phyloP scores from a whole-genome alignment of 768 basidiomycete genomes.

The Saitozyma podzolica region DNA sequence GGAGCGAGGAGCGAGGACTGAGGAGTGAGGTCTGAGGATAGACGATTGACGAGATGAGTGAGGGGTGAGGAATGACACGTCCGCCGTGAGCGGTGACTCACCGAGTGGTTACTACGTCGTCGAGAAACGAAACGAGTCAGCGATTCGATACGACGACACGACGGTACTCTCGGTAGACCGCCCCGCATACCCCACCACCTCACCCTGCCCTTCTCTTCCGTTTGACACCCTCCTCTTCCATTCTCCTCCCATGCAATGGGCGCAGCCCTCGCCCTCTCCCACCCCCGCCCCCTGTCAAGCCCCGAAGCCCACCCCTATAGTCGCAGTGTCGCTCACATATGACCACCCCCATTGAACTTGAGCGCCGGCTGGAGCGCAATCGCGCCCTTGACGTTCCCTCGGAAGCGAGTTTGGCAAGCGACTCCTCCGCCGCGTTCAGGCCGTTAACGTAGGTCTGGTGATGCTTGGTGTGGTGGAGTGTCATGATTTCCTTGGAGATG shows the following conservation, averaged over 20 bases:
- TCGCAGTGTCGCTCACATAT: slow-evolving; percentile 33
- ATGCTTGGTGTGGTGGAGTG: slow-evolving; percentile 90
- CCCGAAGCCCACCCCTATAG: background rate
- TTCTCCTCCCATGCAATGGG: too few relatives aligned
- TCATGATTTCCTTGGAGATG: slow-evolving; percentile 90
- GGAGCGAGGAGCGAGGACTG: too few relatives aligned
- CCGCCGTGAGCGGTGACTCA: slow-evolving; percentile 9
- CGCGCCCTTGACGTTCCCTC: slow-evolving; percentile 67
- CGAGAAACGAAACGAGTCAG: background rate
- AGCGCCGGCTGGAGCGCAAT: slow-evolving; percentile 87
- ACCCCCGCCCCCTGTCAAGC: background rate
- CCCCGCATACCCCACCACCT: too few relatives aligned
- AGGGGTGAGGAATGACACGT: too few relatives aligned
- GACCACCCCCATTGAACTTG: slow-evolving; percentile 96
- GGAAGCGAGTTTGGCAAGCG: slow-evolving; percentile 60
- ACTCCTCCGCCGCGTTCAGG: slow-evolving; percentile 82
- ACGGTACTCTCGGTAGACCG: background rate
- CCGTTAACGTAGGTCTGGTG: slow-evolving; percentile 93
- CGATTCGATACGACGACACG: too few relatives aligned
- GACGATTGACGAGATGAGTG: background rate
- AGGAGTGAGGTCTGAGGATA: background rate
- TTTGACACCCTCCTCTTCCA: too few relatives aligned
- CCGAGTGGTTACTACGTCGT: slow-evolving; percentile 59
- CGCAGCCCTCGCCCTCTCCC: too few relatives aligned
- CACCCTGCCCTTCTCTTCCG: too few relatives aligned